Evolutionary conservation across 495 filamentous ascomycete species (phyloP).

Genomic region (Neurospora hispaniola): DNA sequence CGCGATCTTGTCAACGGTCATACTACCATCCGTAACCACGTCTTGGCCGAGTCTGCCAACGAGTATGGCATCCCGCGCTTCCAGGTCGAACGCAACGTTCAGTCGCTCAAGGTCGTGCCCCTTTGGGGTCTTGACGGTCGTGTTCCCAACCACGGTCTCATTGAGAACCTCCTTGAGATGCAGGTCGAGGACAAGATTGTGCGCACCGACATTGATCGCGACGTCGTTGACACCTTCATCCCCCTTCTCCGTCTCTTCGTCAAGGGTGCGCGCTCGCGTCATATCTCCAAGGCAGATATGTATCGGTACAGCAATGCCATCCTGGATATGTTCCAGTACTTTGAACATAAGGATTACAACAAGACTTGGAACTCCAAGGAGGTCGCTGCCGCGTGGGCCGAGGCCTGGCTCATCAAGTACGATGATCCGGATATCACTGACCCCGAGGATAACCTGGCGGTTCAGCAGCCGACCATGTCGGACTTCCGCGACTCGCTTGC

Average conservation of each 20-base stretch:
- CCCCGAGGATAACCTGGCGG: conserved; percentile 44
- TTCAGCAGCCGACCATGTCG: conserved; percentile 46
- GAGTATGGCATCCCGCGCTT: conserved; percentile 56
- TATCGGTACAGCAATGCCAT: conserved; percentile 16
- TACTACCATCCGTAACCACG: conserved; percentile 52
- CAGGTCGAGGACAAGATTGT: conserved; percentile 46
- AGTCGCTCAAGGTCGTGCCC: conserved; percentile 54
- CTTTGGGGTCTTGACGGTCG: conserved; percentile 58
- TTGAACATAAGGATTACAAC: conserved; percentile 41
- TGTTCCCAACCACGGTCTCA: conserved; percentile 52
- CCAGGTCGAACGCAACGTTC: conserved; percentile 55
- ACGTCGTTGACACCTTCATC: conserved; percentile 52
- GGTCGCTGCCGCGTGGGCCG: conserved; percentile 50
- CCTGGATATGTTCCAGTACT: conserved; percentile 18
- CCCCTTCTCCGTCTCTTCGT: conserved; percentile 51
- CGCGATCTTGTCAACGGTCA: conserved; percentile 57
- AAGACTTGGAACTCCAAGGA: conserved; percentile 52
- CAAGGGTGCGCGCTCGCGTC: conserved; percentile 21
- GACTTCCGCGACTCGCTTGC: conserved; percentile 48
- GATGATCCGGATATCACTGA: conserved; percentile 40
- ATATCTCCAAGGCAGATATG: conserved; percentile 11
- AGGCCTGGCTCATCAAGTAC: conserved; percentile 50
- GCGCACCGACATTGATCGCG: conserved; percentile 37
- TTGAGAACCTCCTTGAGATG: conserved; percentile 50
- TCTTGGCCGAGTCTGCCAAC: conserved; percentile 55